Evolutionary conservation across 1,284 basidiomycete genomes (phyloP), one percentile per base, ranked within the genome.

Genomic region (Lentinus polychrous): DNA sequence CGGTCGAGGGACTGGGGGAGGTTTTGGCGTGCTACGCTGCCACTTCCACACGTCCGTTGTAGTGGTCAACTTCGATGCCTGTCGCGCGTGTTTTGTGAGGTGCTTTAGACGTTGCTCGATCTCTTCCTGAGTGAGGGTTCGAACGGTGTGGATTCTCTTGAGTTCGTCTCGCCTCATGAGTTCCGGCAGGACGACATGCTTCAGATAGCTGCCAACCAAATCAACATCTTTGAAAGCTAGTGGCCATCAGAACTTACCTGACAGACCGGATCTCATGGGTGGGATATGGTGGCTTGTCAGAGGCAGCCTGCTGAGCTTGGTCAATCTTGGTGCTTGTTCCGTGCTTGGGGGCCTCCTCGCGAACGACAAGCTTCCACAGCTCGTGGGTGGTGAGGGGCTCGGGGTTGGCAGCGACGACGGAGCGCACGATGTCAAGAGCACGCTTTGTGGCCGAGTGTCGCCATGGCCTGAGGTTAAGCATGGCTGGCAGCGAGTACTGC

Each of bases 171-270:
- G 65, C 6, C 43, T 24, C 14, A 46, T 48, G 33, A 83, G 65
- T 10, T 73, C 64, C 1, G 71, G 73, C 1, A 83, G 67, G 5
- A 83, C 64, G n/a, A 65, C 57, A 38, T 60, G 65, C 60, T 84
- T 85, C 18, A 86, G 61, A 56, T 80, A 82, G 20, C 83, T 86
- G 53, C 6, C 15, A 10, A 35, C 15, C 27, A 27, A 10, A 10
- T 27, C 27, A 27, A 10, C 27, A 27, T 27, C 5, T 5, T 27
- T 27, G 10, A 10, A 27, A 10, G 27, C 27, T 27, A 10, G 4
- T 27, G 27, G 15, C 5, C n/a, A 34, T 36, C 14, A 22, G n/a
- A n/a, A 38, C 53, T n/a, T 40, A 55, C 55, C 47, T 52, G 49
- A 57, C 48, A 12, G 55, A 57, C 43, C 53, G 39, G n/a, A 57